These are phyloP conservation scores for Flammula alnicola DNA, from an alignment of 1,284 basidiomycete genomes.

Conservation along the genomic window DNA sequence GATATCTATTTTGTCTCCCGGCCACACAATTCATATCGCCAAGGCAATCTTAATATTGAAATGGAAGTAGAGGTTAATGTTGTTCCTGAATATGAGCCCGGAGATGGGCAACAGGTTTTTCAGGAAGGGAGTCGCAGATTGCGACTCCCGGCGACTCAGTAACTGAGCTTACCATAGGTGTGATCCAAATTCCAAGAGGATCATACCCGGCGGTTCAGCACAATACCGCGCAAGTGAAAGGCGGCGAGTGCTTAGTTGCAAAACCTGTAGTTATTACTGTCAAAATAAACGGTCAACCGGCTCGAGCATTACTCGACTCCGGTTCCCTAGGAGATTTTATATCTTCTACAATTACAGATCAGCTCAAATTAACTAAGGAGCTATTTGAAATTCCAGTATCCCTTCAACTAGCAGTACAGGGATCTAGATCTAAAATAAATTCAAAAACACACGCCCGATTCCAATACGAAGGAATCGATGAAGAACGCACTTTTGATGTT, in stretches of 20 bases:
- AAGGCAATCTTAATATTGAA: too few relatives aligned
- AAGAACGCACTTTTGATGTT: slow-evolving; percentile 11
- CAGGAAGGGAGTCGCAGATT: too few relatives aligned
- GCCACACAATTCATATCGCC: too few relatives aligned
- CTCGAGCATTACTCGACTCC: slow-evolving; percentile 11
- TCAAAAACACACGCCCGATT: slow-evolving; percentile 9
- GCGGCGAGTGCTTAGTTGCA: slow-evolving; percentile 1
- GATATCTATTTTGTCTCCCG: too few relatives aligned
- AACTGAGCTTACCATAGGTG: neutral
- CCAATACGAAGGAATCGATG: slow-evolving; percentile 34
- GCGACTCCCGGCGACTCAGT: neutral
- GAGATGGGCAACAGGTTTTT: too few relatives aligned
- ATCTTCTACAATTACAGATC: slow-evolving; percentile 10
- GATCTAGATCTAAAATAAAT: slow-evolving; percentile 15
- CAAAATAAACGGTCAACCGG: slow-evolving; percentile 13
- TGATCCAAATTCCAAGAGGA: neutral
- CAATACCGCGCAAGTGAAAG: slow-evolving; percentile 10
- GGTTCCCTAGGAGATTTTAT: slow-evolving; percentile 19
- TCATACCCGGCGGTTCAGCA: slow-evolving; percentile 7
- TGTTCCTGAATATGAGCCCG: too few relatives aligned
- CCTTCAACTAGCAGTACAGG: slow-evolving; percentile 14
- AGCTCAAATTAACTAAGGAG: slow-evolving; percentile 2
- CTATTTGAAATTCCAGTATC: slow-evolving; percentile 1
- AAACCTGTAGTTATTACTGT: slow-evolving; percentile 12
- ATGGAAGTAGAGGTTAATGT: too few relatives aligned